Evolutionary conservation across 768 basidiomycete species (phyloP).

Genomic region (Pleurotus giganteus): DNA sequence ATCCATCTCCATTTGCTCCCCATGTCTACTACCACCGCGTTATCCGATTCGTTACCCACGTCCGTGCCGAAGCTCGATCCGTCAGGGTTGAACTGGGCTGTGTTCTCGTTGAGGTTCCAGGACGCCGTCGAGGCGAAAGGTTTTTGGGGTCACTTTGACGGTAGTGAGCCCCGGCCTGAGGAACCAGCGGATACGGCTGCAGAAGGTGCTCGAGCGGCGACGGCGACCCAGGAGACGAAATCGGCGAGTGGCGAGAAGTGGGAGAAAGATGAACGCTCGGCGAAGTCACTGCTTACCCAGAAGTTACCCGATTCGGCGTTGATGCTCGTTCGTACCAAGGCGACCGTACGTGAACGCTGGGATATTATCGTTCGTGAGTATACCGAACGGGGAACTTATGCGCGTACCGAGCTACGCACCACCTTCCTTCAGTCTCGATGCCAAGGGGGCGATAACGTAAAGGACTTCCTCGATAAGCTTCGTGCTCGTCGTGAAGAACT

Average conservation of each 20-base stretch:
- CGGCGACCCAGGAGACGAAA: background rate
- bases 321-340: conserved; percentile 20
- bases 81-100: conserved; percentile 30
- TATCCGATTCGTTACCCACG: conserved; percentile 20
- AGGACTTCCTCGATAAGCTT: conserved; percentile 24
- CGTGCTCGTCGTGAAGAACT: conserved; percentile 21
- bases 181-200: conserved; percentile 6
- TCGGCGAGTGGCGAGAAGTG: conserved; percentile 11
- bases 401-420: conserved; percentile 23
- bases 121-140: conserved; percentile 27
- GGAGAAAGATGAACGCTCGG: conserved; percentile 5
- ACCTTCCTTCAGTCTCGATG: conserved; percentile 28
- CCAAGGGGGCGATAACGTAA: conserved; percentile 24
- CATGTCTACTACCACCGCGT: conserved; percentile 19
- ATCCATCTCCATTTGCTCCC: background rate
- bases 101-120: conserved; percentile 24
- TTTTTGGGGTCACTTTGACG: conserved; percentile 27
- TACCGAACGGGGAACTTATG: conserved; percentile 28
- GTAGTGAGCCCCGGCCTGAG: conserved; percentile 15
- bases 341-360: conserved; percentile 28
- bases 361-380: conserved; percentile 27
- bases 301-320: conserved; percentile 29
- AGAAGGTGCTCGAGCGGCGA: background rate
- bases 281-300: conserved; percentile 26
- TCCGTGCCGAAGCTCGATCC: conserved; percentile 29